Base-by-base conservation (phyloP, 2,329 filamentous ascomycete genomes). In the Penicillium occitanis region DNA sequence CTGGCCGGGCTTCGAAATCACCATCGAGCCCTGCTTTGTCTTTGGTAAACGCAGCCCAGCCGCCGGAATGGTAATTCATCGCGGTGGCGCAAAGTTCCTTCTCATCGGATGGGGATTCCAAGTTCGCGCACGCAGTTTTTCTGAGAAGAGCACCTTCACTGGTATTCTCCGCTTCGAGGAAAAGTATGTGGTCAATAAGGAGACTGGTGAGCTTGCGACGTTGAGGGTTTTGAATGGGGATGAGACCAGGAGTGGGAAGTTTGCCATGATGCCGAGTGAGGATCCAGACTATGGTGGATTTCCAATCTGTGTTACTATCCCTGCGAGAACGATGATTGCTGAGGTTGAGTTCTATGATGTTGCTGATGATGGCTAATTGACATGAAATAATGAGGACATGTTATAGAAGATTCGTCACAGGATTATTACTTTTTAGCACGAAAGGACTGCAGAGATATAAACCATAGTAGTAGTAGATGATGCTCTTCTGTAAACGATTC, bases 261-360 rank as follows among this genome's bases (percentile, higher is more conserved):
- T 79, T 58, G 71, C 79, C 19, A 83, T 86, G 68, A 87, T 87
- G 85, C 85, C 83, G 0, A 84, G 81, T 66, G 82, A 85, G 40
- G 78, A 85, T 40, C 84, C 84, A 0, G 84, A 86, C 67, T 86
- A 86, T 70, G 85, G 84, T 1, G 83, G 82, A 0, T 86, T 86
- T 66, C 84, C 84, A 0, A 86, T 86, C 37, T 80, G 80, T 30
- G 80, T 87, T 1, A 86, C 84, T 0, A 82, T 86, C 37, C 84
- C 84, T 1, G 82, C 83, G 0, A 73, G 79, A 63, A 86, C 84
- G 2, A 79, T 76, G 53, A 81, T 85, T 67, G 81, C 64, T 13
- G 64, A 66, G 37, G 59, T 66, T n/a, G 64, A 61, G 58, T 61
- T 61, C 42, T 65, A 65, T 55, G 63, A 64, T 40, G 17, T 64